A percentile compares a stretch with the other conserved stretches of the same genome.
Evolutionary conservation across 2,329 filamentous ascomycete genomes (phyloP).

Genomic region (Gnomoniopsis sp.): DNA sequence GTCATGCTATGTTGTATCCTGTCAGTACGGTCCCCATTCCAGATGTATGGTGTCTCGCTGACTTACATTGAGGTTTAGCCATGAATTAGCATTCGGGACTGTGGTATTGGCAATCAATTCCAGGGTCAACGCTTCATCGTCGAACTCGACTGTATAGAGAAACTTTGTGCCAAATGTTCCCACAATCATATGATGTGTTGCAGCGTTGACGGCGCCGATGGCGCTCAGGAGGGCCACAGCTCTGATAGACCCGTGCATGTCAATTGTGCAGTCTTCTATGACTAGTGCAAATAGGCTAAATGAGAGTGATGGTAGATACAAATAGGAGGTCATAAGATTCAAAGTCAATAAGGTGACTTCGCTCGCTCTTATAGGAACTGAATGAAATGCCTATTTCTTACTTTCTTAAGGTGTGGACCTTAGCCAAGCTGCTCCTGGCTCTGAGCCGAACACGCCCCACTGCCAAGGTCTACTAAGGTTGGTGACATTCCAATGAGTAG

Average conservation of each 20-base stretch:
- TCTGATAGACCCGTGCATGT: neutral
- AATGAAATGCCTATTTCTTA: neutral
- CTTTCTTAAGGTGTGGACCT: too few relatives aligned
- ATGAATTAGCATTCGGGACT: slow-evolving; percentile 10
- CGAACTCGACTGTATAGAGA: slow-evolving; percentile 30
- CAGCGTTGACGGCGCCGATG: neutral
- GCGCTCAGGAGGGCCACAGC: neutral
- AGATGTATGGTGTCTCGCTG: too few relatives aligned
- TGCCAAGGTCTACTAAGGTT: too few relatives aligned
- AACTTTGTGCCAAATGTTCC: slow-evolving; percentile 27
- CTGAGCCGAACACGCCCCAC: too few relatives aligned
- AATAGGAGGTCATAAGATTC: neutral
- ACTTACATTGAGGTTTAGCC: slow-evolving; percentile 1
- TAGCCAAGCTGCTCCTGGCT: too few relatives aligned
- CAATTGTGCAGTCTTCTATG: neutral
- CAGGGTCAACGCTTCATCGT: slow-evolving; percentile 24
- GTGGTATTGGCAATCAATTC: slow-evolving; percentile 21
- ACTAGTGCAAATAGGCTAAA: neutral
- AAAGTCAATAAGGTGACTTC: neutral
- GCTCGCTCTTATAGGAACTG: neutral
- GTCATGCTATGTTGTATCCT: too few relatives aligned
- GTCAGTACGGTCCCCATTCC: too few relatives aligned
- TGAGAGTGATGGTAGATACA: neutral
- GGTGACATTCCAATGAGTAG: too few relatives aligned
- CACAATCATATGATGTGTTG: slow-evolving; percentile 27